A percentile compares a stretch with the other conserved stretches of the same genome.
Conservation (phyloP, 2,329 filamentous ascomycete species). For the Scedosporium aurantiacum region DNA sequence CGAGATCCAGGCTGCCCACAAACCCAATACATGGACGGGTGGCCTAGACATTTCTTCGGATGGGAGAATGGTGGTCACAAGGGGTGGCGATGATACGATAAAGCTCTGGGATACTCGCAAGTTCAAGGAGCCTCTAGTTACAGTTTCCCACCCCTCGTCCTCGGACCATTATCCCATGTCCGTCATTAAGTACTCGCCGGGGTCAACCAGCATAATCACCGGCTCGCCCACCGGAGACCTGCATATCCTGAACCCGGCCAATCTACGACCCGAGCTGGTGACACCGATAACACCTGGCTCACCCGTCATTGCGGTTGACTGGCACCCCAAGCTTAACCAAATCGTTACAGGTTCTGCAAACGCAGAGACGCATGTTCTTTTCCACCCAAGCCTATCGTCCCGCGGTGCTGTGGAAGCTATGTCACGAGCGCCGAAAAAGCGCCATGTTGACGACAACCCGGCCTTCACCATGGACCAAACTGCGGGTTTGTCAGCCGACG, state of each 20-base stretch:
- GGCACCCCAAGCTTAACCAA: slow-evolving; percentile 93
- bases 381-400: slow-evolving; percentile 71
- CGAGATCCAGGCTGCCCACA: slow-evolving; percentile 77
- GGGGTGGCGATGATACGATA: slow-evolving; percentile 83
- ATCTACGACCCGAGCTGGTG: slow-evolving; percentile 70
- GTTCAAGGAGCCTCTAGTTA: slow-evolving; percentile 81
- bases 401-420: slow-evolving; percentile 81
- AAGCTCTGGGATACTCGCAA: slow-evolving; percentile 97
- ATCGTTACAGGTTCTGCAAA: slow-evolving; percentile 92
- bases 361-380: slow-evolving; percentile 79
- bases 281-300: slow-evolving; percentile 82
- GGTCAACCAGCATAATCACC: slow-evolving; percentile 73
- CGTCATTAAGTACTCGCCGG: slow-evolving; percentile 84
- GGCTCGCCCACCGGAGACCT: slow-evolving; percentile 78
- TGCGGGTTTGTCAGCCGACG: slow-evolving; percentile 71
- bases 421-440: slow-evolving; percentile 85
- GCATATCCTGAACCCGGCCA: slow-evolving; percentile 88
- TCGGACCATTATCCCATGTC: slow-evolving; percentile 73
- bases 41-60: slow-evolving; percentile 85
- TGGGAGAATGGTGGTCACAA: slow-evolving; percentile 79
- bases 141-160: slow-evolving; percentile 67
- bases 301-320: slow-evolving; percentile 72
- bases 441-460: slow-evolving; percentile 90
- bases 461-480: slow-evolving; percentile 75
- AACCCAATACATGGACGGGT: slow-evolving; percentile 76